Conservation (phyloP, 768 basidiomycete genomes). For the Panaeolus papilionaceus region DNA sequence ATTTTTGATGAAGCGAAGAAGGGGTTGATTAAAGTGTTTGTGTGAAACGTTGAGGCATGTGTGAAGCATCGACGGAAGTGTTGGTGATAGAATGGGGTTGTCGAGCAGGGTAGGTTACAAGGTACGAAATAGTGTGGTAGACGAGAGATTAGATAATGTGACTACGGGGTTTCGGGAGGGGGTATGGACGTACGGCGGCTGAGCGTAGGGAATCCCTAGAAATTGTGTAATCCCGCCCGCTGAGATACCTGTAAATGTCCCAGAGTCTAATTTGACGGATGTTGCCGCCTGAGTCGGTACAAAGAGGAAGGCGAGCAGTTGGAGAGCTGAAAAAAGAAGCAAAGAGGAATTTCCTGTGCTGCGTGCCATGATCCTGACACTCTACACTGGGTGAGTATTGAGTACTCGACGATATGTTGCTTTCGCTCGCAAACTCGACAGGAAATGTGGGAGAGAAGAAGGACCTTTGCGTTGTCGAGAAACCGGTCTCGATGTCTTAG, state of each 20-base stretch:
- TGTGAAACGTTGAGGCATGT: not conserved
- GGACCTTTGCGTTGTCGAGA: not conserved
- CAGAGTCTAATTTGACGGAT: slow-evolving; percentile 43
- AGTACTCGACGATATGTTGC: not conserved
- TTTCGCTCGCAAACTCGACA: not conserved
- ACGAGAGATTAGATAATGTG: not conserved
- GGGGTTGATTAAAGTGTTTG: not conserved
- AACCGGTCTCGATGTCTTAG: not conserved
- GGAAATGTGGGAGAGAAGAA: not conserved
- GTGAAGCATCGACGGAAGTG: not conserved
- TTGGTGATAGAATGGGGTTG: slow-evolving; percentile 1
- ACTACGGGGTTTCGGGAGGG: slow-evolving; percentile 2
- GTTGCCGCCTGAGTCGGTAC: not conserved
- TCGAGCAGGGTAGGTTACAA: slow-evolving; percentile 1
- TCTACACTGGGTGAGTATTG: not conserved
- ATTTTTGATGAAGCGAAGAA: not conserved
- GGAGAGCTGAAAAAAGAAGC: not conserved
- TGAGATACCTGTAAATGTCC: slow-evolving; percentile 44
- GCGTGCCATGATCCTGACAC: not conserved
- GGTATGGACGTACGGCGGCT: slow-evolving; percentile 18
- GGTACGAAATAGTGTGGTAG: not conserved
- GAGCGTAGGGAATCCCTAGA: slow-evolving; percentile 19
- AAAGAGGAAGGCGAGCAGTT: not conserved
- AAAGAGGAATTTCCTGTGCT: not conserved
- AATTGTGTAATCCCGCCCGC: slow-evolving; percentile 31